Evolutionary conservation across 352 stramenopile genomes (phyloP), one percentile per base, ranked within the genome.

Genomic region (Globisporangium yorkense): DNA sequence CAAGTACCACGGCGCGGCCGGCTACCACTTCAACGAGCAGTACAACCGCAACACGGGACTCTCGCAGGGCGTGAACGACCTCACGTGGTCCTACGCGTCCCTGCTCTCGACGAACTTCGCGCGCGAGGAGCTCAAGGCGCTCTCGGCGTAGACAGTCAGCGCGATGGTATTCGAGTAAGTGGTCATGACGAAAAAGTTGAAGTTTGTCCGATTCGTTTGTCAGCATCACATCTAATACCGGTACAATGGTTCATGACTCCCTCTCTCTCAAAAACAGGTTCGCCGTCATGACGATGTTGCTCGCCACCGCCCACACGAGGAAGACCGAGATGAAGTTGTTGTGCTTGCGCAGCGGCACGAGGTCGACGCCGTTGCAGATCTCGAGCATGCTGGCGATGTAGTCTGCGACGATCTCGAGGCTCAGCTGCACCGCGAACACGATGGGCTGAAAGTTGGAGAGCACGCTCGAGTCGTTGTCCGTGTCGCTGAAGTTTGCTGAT

Each of bases 11-110:
- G 60, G 60, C 48, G 56, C 60, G 0, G 45, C 46, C 5, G 37
- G 49, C 45, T 63, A 51, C 57, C 65, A 71, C 61, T 62, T 71
- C 35, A 71, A 71, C 43, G 65, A 68, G 61, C 65, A 71, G 65
- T 71, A 58, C 65, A 71, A 71, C 60, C 65, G 65, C 60, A 50
- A 67, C 44, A 63, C 65, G 54, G 65, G 65, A 18, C 5, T 48
- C 6, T 16, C 51, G 21, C 65, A 68, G 49, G 65, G 65, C 50
- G 64, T 71, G 55, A 71, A 63, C 56, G 64, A 71, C 48, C 49
- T 71, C 51, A 71, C 59, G 51, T 71, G 65, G 65, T 71, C 65
- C 47, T 71, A 71, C 60, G 60, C 60, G 0, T 50, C 60, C 8
- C 18, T 71, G 12, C 62, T 71, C 60, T 58, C 60, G 16, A 40